phyloP scores from a whole-genome alignment of 306 rosid species.

The Vigna angularis region DNA sequence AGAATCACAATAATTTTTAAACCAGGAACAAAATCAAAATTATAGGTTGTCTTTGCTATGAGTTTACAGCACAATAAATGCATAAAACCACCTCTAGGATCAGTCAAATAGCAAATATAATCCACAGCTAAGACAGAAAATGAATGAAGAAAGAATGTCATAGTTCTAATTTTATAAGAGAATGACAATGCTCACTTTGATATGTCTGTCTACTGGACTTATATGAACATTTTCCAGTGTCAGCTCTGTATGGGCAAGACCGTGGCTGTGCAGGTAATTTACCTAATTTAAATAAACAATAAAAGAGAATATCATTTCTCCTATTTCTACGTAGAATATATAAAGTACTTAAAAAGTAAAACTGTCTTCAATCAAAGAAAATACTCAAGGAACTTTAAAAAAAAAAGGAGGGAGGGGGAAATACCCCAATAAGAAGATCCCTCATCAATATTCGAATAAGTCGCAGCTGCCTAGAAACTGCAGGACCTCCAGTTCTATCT shows the following conservation, averaged over 20 bases:
- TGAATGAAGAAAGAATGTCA: slow-evolving; percentile 24
- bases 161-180: slow-evolving; percentile 15
- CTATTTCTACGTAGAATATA: slow-evolving; percentile 12
- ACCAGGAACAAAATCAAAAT: slow-evolving; percentile 20
- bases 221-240: slow-evolving; percentile 94
- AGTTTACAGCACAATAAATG: slow-evolving; percentile 19
- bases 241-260: slow-evolving; percentile 97
- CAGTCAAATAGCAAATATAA: slow-evolving; percentile 36
- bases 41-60: slow-evolving; percentile 26
- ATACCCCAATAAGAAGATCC: slow-evolving; percentile 98
- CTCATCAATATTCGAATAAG: slow-evolving; percentile 89
- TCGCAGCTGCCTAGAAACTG: slow-evolving; percentile 83
- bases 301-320: slow-evolving; percentile 44
- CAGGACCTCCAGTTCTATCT: slow-evolving; percentile 90
- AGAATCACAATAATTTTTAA: slow-evolving; percentile 12
- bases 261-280: slow-evolving; percentile 97
- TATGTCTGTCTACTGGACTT: slow-evolving; percentile 96
- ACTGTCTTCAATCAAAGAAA: slow-evolving; percentile 21
- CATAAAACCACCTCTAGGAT: slow-evolving; percentile 25
- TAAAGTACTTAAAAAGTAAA: slow-evolving; percentile 20
- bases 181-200: slow-evolving; percentile 73
- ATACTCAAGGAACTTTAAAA: not conserved
- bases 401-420: not conserved
- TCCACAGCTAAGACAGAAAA: slow-evolving; percentile 31
- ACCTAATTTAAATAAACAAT: slow-evolving; percentile 62